A percentile compares a stretch with the other conserved stretches of the same genome.
Evolutionary conservation across 2,329 filamentous ascomycete genomes (phyloP).

Genomic region (Fusarium anguioides): DNA sequence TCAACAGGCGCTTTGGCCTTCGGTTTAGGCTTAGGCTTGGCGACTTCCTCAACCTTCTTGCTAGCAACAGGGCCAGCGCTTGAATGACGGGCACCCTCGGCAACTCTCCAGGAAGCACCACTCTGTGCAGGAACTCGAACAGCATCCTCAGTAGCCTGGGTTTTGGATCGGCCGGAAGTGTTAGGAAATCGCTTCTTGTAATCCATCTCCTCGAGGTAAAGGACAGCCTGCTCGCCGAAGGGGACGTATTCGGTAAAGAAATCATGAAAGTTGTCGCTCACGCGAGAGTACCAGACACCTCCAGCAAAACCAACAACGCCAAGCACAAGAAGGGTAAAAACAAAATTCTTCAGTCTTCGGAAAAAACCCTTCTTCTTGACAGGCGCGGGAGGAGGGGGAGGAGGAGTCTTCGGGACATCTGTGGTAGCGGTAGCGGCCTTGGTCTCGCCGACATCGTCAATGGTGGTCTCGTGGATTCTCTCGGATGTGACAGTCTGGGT

Average conservation of each 20-base stretch:
- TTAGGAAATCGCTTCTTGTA: slow-evolving; percentile 85
- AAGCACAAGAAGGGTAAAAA: slow-evolving; percentile 81
- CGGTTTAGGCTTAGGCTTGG: slow-evolving; percentile 49
- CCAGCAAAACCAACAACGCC: slow-evolving; percentile 84
- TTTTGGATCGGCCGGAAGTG: slow-evolving; percentile 59
- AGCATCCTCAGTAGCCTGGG: slow-evolving; percentile 70
- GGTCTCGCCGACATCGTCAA: slow-evolving; percentile 53
- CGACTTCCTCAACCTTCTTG: slow-evolving; percentile 46
- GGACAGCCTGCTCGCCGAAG: slow-evolving; percentile 91
- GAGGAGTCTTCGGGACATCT: slow-evolving; percentile 50
- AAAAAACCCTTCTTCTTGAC: slow-evolving; percentile 72
- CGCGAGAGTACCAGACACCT: slow-evolving; percentile 90
- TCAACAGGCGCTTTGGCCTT: slow-evolving; percentile 32
- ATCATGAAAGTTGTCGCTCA: slow-evolving; percentile 98
- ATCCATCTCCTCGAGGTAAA: slow-evolving; percentile 95
- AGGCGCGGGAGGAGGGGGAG: slow-evolving; percentile 45
- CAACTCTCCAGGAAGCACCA: slow-evolving; percentile 83
- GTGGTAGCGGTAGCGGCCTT: slow-evolving; percentile 54
- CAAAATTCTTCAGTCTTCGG: slow-evolving; percentile 79
- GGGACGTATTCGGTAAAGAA: slow-evolving; percentile 98
- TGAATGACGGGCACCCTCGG: slow-evolving; percentile 70
- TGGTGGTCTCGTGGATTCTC: slow-evolving; percentile 54
- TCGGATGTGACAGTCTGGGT: slow-evolving; percentile 64
- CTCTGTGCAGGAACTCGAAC: slow-evolving; percentile 88
- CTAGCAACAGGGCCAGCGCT: slow-evolving; percentile 61